Evolutionary conservation across 2,329 filamentous ascomycete genomes (phyloP).

Genomic region (Domatiomyces globalis): DNA sequence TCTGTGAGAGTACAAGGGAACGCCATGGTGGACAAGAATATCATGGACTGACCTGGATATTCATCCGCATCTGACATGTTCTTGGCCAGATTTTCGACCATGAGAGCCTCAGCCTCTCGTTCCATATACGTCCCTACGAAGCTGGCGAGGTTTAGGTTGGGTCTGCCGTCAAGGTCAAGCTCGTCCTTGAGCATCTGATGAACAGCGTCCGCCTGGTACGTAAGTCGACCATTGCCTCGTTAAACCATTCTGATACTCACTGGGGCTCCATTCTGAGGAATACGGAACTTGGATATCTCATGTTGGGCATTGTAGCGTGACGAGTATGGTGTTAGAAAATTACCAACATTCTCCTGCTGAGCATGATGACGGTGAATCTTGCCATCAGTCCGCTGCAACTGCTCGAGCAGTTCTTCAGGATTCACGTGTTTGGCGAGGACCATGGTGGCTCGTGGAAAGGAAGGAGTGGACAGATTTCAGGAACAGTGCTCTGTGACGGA

Average conservation of each 20-base stretch:
- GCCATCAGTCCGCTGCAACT: conserved; percentile 17
- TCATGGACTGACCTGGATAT: conserved; percentile 26
- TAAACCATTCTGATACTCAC: not conserved
- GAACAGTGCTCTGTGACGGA: no score
- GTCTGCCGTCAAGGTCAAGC: conserved; percentile 49
- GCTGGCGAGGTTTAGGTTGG: conserved; percentile 52
- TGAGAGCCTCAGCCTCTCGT: conserved; percentile 47
- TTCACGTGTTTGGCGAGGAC: conserved; percentile 17
- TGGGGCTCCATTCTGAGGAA: conserved; percentile 22
- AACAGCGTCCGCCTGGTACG: conserved; percentile 40
- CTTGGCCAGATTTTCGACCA: conserved; percentile 55
- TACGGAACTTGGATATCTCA: conserved; percentile 23
- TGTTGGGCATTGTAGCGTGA: conserved; percentile 22
- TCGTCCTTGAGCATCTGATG: conserved; percentile 52
- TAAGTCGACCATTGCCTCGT: conserved; percentile 2
- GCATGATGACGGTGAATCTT: conserved; percentile 19
- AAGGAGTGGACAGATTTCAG: no score
- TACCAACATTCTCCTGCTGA: conserved; percentile 18
- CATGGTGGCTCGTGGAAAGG: not conserved
- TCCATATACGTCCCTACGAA: conserved; percentile 65
- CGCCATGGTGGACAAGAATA: no score
- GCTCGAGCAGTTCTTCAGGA: conserved; percentile 19
- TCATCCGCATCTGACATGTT: conserved; percentile 59
- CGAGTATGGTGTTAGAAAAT: conserved; percentile 22
- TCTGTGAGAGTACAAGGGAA: no score